A percentile compares a stretch with the other conserved stretches of the same genome.
Evolutionary conservation across 2,329 filamentous ascomycete genomes (phyloP).

Genomic region (Aspergillus ruber): DNA sequence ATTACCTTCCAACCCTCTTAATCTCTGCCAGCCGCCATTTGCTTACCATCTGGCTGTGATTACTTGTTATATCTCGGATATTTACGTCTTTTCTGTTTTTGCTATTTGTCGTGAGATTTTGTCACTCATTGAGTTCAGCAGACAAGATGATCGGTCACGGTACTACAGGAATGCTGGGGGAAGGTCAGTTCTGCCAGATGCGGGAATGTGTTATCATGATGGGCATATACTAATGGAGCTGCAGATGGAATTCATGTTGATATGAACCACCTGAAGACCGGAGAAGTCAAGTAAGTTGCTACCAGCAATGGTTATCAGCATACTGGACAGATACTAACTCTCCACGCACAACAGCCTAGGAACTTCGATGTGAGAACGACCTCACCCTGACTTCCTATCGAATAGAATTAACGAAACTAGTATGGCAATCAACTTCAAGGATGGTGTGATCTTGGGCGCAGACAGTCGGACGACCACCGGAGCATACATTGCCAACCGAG

Average conservation of each 20-base stretch:
- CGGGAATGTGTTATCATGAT: background rate
- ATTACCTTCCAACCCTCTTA: background rate
- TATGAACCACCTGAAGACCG: constrained; percentile 98
- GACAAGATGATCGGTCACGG: constrained; percentile 36
- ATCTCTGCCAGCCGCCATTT: too few relatives aligned
- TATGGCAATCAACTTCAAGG: constrained; percentile 99
- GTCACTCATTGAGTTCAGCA: background rate
- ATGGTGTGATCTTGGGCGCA: constrained; percentile 92
- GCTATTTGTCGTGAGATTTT: background rate
- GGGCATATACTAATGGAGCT: background rate
- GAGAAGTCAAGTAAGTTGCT: constrained; percentile 85
- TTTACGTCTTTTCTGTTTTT: background rate
- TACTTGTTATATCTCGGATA: background rate
- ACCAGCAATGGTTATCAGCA: background rate
- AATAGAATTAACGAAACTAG: constrained; percentile 42
- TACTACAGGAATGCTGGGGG: constrained; percentile 38
- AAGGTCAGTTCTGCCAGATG: constrained; percentile 26
- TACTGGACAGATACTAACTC: constrained; percentile 24
- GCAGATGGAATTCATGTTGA: constrained; percentile 98
- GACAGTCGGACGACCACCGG: constrained; percentile 97
- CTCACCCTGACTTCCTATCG: constrained; percentile 13
- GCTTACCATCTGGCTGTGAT: too few relatives aligned
- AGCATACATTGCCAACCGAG: constrained; percentile 96
- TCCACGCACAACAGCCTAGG: constrained; percentile 59
- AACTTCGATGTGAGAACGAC: constrained; percentile 77